Base-by-base conservation (phyloP, 73 alveolate genomes). In the Paramecium tetraurelia region DNA sequence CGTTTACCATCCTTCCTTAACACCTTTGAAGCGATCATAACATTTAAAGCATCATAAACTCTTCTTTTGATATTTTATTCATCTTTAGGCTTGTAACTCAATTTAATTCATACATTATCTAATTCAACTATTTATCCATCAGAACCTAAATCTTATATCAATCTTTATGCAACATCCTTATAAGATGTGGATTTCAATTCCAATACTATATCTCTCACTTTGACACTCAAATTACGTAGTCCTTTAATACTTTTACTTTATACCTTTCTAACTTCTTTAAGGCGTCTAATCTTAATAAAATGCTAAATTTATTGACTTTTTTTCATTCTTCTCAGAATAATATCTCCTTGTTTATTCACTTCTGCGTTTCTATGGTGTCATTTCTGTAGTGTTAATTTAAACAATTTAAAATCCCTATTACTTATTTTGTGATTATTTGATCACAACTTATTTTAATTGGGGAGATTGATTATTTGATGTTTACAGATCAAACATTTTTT, bases 41-140 rank as follows among this genome's bases (percentile, higher is more conserved):
- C 99, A 92, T 96, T 97, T 21, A 97, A 95, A 7, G 99, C 98
- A 86, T 96, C 99, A 76, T 97, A 97, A 27, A 97, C 98, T 87
- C 99, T 90, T 83, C 99, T 92, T 72, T 97, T 93, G 24, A 97
- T 96, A 85, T 97, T 97, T 71, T 97, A 93, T 59, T 96, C 98
- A 58, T 96, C 98, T 94, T 96, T 97, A 80, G 89, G 85, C 86
- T 93, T 41, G 18, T 92, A 57, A 58, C 46, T 46, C 22, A 57
- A 38, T 29, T 85, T 70, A 18, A 57, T 86, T 53, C 75, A 70
- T 18, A 80, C 63, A 31, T 69, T 86, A 44, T 92, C 95, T 11
- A 85, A 92, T 57, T 93, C 93, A 16, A 72, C 93, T 12, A 57
- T 88, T 8, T 43, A 84, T 43, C 93, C 93, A 21, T 86, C 94